Evolutionary conservation across 148 eudicot species (phyloP).

Genomic region (Camellia granthamiana): DNA sequence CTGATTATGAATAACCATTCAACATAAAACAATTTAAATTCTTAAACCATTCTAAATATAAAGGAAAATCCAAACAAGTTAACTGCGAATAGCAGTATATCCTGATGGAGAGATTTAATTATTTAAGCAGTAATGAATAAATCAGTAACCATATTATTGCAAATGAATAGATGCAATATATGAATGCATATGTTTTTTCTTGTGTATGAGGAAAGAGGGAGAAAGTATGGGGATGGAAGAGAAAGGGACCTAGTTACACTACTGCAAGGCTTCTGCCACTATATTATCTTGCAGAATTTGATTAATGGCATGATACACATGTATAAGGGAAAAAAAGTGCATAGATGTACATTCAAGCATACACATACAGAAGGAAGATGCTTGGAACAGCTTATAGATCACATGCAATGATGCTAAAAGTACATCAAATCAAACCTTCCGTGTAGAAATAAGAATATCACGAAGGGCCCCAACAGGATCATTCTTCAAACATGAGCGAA

Average conservation of each 20-base stretch:
- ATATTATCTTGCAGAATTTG: background rate
- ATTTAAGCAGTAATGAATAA: background rate
- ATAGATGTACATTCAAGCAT: background rate
- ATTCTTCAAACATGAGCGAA: slow-evolving; percentile 41
- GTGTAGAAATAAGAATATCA: slow-evolving; percentile 38
- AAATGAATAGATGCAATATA: background rate
- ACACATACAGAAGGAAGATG: background rate
- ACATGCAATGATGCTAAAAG: slow-evolving; percentile 1
- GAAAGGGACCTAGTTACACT: background rate
- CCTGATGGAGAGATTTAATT: background rate
- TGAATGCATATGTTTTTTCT: background rate
- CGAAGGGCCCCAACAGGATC: slow-evolving; percentile 47
- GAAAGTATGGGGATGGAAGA: background rate
- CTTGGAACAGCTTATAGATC: background rate
- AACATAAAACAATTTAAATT: background rate
- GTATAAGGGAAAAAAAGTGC: background rate
- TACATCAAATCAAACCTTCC: slow-evolving; percentile 50
- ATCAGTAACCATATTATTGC: background rate
- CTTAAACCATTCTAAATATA: background rate
- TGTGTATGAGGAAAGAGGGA: background rate
- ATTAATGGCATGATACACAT: background rate
- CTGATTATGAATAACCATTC: background rate
- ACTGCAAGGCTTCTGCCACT: background rate
- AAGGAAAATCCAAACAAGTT: background rate
- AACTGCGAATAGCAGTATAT: background rate